Evolutionary conservation across 2,329 filamentous ascomycete species (phyloP), one percentile per base, ranked within the genome.

Genomic region (Diaporthe batatas): DNA sequence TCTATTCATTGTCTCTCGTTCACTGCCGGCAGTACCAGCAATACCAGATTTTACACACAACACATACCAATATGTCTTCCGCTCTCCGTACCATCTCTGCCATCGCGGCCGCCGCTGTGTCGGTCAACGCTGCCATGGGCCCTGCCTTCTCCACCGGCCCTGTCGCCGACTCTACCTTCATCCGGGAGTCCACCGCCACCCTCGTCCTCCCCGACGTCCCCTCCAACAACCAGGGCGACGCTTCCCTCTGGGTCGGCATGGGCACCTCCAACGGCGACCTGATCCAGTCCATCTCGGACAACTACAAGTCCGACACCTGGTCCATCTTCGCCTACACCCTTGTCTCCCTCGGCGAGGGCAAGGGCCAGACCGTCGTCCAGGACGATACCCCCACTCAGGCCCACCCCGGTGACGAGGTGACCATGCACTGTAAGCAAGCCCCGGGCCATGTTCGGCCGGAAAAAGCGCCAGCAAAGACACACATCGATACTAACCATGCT

Each of bases 161-260:
- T 6, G 82, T 83, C 34, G 76, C 82, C 6, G 74, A 75, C 49
- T 75, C 80, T 76, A 81, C 82, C 0, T 86, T 80, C 76, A 86
- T 86, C 76, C 80, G 82, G 34, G 83, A 85, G 73, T 79, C 84
- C 4, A 83, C 79, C 21, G 83, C 84, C 1, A 86, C 84, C 7
- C 79, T 86, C 21, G 76, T 84, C 21, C 79, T 86, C 5, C 84
- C 85, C 5, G 76, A 80, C 0, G 75, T 77, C 1, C 84, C 85
- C 1, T 81, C 77, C 44, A 79, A 80, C 47, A 80, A 79, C 51
- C 78, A 77, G 6, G 83, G 83, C 39, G 80, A 81, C 70, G 75
- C 82, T 25, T 84, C 83, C 79, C 71, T 87, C 23, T 86, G 84
- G 85, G 83, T 86, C 21, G 85, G 85, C 16, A 86, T 86, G 84